These are phyloP conservation scores for Prunus yedoensis DNA, from an alignment of 331 rosid genomes.

Conservation along the genomic window DNA sequence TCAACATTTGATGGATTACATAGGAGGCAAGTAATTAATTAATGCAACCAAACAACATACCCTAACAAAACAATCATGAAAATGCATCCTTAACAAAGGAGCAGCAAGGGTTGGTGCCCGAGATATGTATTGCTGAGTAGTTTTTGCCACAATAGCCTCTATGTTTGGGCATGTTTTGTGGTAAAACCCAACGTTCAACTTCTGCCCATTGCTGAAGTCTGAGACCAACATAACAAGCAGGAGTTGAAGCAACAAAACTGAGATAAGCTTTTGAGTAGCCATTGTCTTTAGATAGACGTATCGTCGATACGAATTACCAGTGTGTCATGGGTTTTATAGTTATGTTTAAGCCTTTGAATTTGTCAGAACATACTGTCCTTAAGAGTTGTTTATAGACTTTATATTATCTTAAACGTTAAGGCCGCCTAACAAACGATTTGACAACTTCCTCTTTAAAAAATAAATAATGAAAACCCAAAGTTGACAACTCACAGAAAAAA, in stretches of 20 bases:
- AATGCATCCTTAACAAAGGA: constrained; percentile 38
- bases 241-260: constrained; percentile 17
- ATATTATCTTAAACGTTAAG: background rate
- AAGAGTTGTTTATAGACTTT: background rate
- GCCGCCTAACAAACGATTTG: background rate
- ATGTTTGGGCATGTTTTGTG: constrained; percentile 7
- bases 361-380: background rate
- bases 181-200: constrained; percentile 34
- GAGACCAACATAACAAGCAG: constrained; percentile 16
- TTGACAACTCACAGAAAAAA: too few relatives aligned
- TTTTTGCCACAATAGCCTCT: constrained; percentile 17
- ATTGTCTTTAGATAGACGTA: constrained; percentile 5
- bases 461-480: too few relatives aligned
- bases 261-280: constrained; percentile 24
- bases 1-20: background rate
- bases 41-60: background rate
- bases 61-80: constrained; percentile 50
- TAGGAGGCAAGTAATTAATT: background rate
- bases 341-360: constrained; percentile 3
- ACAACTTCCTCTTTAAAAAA: background rate
- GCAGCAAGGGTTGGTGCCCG: constrained; percentile 37
- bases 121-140: constrained; percentile 18
- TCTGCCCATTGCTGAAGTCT: background rate
- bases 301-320: background rate
- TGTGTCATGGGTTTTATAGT: background rate